These are phyloP conservation scores for Glomus cerebriforme DNA, from an alignment of 192 early-diverging fungal species.

Conservation along the genomic window DNA sequence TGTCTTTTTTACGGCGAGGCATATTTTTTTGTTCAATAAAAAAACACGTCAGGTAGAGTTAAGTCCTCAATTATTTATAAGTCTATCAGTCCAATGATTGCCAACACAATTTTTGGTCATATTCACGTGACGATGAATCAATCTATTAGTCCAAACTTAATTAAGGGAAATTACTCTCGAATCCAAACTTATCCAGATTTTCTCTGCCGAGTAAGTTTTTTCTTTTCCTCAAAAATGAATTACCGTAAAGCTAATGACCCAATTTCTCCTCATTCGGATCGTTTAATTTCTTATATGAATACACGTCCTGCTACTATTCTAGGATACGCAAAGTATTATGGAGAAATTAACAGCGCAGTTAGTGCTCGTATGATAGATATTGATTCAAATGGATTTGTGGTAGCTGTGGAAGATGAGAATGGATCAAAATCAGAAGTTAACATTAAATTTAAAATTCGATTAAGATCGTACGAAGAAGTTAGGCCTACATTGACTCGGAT, in stretches of 20 bases:
- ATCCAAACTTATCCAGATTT: no score
- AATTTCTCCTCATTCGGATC: conserved; percentile 37
- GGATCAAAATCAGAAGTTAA: conserved; percentile 30
- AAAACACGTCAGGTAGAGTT: no score
- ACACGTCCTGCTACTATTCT: conserved; percentile 44
- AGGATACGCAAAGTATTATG: conserved; percentile 47
- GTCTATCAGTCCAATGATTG: no score
- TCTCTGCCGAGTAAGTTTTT: no score
- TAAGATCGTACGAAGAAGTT: conserved; percentile 44
- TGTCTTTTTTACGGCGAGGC: no score
- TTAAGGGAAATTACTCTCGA: no score
- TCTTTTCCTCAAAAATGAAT: neutral
- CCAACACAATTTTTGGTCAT: no score
- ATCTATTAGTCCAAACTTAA: no score
- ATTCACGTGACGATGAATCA: no score
- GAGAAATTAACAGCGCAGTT: conserved; percentile 31
- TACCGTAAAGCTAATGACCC: conserved; percentile 28
- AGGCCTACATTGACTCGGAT: conserved; percentile 44
- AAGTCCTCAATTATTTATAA: no score
- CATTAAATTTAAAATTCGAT: conserved; percentile 37
- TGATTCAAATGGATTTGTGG: conserved; percentile 37
- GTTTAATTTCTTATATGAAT: conserved; percentile 45
- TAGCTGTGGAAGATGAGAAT: conserved; percentile 28
- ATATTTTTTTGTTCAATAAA: no score
- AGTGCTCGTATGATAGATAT: conserved; percentile 43